phyloP scores from a whole-genome alignment of 2,329 filamentous ascomycete genomes.

The Dactylellina drechsleri region DNA sequence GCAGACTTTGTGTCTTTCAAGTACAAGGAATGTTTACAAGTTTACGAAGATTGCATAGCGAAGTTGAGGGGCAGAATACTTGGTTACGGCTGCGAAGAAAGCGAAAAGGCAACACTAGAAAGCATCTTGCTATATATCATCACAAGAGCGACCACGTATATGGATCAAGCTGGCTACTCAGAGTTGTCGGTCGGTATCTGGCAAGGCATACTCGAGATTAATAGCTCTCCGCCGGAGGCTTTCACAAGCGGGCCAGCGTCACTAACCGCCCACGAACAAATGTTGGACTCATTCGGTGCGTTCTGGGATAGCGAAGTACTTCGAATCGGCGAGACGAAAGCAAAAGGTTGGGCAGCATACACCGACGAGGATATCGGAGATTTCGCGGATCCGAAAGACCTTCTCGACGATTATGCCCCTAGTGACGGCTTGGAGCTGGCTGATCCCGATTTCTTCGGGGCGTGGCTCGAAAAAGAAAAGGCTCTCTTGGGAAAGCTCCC shows the following conservation, averaged over 20 bases:
- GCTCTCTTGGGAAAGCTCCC: constrained; percentile 65
- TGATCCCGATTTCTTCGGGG: constrained; percentile 58
- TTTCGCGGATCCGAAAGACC: constrained; percentile 50
- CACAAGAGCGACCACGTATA: constrained; percentile 76
- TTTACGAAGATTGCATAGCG: constrained; percentile 70
- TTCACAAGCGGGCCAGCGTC: constrained; percentile 52
- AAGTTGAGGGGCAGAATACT: constrained; percentile 60
- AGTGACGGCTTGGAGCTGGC: constrained; percentile 32
- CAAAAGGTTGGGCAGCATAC: constrained; percentile 76
- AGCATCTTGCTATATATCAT: constrained; percentile 72
- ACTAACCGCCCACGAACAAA: constrained; percentile 56
- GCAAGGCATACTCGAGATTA: constrained; percentile 82
- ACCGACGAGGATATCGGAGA: constrained; percentile 55
- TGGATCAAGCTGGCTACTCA: constrained; percentile 79
- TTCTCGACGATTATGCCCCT: constrained; percentile 33
- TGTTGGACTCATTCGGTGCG: constrained; percentile 68
- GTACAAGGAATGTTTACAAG: constrained; percentile 72
- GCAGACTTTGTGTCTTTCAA: constrained; percentile 73
- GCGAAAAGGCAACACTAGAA: constrained; percentile 55
- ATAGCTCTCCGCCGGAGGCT: constrained; percentile 69
- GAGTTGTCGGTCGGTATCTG: constrained; percentile 82
- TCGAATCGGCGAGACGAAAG: constrained; percentile 77
- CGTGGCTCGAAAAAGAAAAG: constrained; percentile 65
- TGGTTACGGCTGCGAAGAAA: constrained; percentile 14
- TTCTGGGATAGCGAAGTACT: constrained; percentile 90